A percentile compares a stretch with the other conserved stretches of the same genome.
Evolutionary conservation across 768 basidiomycete genomes (phyloP).

Genomic region (Obba rivulosa): DNA sequence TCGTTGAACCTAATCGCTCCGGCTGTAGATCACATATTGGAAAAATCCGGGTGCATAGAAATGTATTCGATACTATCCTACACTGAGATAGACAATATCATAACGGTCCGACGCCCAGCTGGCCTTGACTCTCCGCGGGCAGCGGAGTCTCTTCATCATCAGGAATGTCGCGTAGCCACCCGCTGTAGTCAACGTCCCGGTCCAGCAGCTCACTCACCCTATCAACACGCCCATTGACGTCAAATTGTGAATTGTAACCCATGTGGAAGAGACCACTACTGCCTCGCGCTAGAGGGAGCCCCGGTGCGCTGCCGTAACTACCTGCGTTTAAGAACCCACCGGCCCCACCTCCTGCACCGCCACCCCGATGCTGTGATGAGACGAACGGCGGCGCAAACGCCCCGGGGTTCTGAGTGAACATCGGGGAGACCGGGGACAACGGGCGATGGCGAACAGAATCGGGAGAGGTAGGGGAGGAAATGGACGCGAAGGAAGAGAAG

Average conservation of each 20-base stretch:
- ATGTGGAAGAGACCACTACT: conserved; percentile 29
- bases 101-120: not conserved
- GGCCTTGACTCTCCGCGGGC: conserved; percentile 8
- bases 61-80: no score
- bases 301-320: not conserved
- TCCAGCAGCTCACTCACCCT: conserved; percentile 50
- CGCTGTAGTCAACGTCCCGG: conserved; percentile 52
- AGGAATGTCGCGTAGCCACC: conserved; percentile 43
- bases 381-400: conserved; percentile 32
- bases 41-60: no score
- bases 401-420: conserved; percentile 30
- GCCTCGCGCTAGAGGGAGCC: conserved; percentile 10
- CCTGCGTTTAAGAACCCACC: not conserved
- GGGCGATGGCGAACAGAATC: conserved; percentile 20
- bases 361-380: conserved; percentile 27
- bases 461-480: conserved; percentile 21
- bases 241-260: conserved; percentile 55
- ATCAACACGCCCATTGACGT: conserved; percentile 49
- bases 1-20: no score
- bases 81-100: no score
- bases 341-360: not conserved
- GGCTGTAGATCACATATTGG: no score
- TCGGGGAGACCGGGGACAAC: conserved; percentile 29
- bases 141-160: conserved; percentile 21
- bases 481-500: conserved; percentile 35